These are phyloP conservation scores for Microdochium bolleyi DNA, from an alignment of 2,329 filamentous ascomycete species.

Conservation along the genomic window DNA sequence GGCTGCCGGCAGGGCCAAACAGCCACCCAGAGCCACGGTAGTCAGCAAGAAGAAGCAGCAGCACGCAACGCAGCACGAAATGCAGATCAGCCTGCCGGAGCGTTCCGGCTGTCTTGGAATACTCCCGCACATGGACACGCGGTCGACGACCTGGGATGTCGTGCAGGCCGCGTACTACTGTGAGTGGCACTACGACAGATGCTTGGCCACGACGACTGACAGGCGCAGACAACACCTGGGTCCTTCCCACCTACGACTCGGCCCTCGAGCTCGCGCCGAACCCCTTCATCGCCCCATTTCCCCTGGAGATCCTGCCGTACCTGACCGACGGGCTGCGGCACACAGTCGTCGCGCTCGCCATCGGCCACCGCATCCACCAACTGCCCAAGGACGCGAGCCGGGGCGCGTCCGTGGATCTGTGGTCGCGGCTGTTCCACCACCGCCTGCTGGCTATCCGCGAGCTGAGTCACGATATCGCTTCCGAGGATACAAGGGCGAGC, in stretches of 20 bases:
- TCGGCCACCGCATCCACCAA: constrained; percentile 10
- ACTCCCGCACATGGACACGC: constrained; percentile 7
- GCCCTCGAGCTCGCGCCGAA: constrained; percentile 7
- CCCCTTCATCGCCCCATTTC: constrained; percentile 4
- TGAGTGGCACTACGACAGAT: too few relatives aligned
- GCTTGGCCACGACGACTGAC: background rate
- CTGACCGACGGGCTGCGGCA: constrained; percentile 9
- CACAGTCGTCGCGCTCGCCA: constrained; percentile 11
- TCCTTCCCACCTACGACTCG: constrained; percentile 14
- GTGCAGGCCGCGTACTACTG: constrained; percentile 20
- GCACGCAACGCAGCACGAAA: background rate
- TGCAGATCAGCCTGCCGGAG: background rate
- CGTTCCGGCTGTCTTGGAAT: background rate
- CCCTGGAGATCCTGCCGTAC: constrained; percentile 2
- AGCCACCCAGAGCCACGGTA: background rate
- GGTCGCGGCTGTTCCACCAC: constrained; percentile 13
- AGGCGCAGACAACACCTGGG: constrained; percentile 18
- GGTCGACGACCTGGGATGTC: constrained; percentile 10
- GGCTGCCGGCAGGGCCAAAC: background rate
- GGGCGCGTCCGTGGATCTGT: constrained; percentile 1
- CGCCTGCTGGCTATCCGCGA: constrained; percentile 16
- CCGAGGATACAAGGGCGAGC: constrained; percentile 8
- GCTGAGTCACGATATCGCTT: constrained; percentile 17
- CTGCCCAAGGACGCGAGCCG: constrained; percentile 3
- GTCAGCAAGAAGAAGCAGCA: background rate